Conservation (phyloP, 2,329 filamentous ascomycete genomes). For the Graphium sp. region DNA sequence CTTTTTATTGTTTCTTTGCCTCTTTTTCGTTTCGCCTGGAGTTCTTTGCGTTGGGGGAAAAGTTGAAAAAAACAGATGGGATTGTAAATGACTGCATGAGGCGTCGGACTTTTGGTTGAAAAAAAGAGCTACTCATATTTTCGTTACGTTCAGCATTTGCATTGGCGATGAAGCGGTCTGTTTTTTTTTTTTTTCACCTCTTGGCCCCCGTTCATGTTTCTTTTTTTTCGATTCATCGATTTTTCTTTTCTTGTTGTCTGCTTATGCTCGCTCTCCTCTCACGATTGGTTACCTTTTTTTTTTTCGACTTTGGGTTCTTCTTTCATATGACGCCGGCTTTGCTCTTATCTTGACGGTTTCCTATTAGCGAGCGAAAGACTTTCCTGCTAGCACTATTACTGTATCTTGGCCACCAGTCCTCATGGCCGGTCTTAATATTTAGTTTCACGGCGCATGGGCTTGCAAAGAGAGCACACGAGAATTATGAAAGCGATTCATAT, state of each 20-base stretch:
- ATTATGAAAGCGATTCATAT: no score
- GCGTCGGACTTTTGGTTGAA: no score
- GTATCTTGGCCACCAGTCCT: not conserved
- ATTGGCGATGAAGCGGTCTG: conserved; percentile 1
- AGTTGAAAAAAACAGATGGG: no score
- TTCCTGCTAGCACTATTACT: no score
- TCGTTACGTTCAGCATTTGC: conserved; percentile 1
- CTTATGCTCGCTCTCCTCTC: not conserved
- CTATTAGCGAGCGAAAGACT: no score
- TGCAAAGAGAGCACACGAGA: no score
- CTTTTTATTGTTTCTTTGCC: conserved; percentile 1
- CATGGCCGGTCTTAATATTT: conserved; percentile 1
- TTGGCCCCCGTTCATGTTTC: not conserved
- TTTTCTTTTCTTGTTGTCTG: conserved; percentile 1
- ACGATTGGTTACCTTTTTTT: no score
- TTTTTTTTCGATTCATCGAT: conserved; percentile 1
- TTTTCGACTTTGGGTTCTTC: conserved; percentile 1
- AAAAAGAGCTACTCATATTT: no score
- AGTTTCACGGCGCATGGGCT: no score
- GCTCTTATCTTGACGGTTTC: no score
- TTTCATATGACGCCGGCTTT: conserved; percentile 1
- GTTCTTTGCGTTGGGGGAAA: no score
- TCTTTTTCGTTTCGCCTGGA: not conserved
- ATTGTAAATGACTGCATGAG: no score
- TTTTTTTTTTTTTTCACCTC: not conserved